Evolutionary conservation across 2,329 filamentous ascomycete genomes (phyloP).

Genomic region (Pleoardoris graminearum): DNA sequence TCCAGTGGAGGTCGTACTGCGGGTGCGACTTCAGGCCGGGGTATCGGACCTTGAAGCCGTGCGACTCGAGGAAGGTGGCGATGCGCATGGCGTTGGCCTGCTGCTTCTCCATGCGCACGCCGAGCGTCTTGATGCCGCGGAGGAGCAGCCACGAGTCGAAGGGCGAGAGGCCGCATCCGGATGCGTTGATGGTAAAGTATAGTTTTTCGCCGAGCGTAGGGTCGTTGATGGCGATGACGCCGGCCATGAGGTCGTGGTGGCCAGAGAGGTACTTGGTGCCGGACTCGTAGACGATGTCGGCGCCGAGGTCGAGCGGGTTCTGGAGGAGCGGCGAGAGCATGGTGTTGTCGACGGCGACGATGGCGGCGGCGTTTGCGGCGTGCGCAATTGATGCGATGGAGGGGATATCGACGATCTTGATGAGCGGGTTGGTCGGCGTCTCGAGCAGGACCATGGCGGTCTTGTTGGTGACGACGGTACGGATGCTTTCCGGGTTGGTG

Average conservation of each 20-base stretch:
- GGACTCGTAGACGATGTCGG: slow-evolving; percentile 95
- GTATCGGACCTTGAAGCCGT: slow-evolving; percentile 93
- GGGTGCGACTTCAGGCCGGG: slow-evolving; percentile 93
- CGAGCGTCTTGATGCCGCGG: slow-evolving; percentile 92
- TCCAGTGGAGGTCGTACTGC: slow-evolving; percentile 95
- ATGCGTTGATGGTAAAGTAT: slow-evolving; percentile 96
- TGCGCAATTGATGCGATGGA: slow-evolving; percentile 77
- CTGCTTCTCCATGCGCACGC: slow-evolving; percentile 98
- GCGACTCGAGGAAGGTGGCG: slow-evolving; percentile 85
- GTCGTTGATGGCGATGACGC: slow-evolving; percentile 91
- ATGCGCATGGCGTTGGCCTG: slow-evolving; percentile 90
- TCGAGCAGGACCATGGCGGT: slow-evolving; percentile 96
- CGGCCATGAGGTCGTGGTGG: slow-evolving; percentile 98
- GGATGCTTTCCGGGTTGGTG: slow-evolving; percentile 73
- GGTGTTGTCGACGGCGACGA: slow-evolving; percentile 96
- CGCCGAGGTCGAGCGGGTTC: slow-evolving; percentile 91
- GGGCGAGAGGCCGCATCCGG: slow-evolving; percentile 88
- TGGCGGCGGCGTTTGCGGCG: slow-evolving; percentile 72
- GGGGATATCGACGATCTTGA: slow-evolving; percentile 94
- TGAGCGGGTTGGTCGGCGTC: slow-evolving; percentile 94
- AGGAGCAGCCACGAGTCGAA: slow-evolving; percentile 97
- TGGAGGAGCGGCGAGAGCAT: slow-evolving; percentile 96
- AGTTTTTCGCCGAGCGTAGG: slow-evolving; percentile 79
- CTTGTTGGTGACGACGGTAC: slow-evolving; percentile 70
- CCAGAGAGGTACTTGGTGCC: slow-evolving; percentile 98